Evolutionary conservation across 2,329 filamentous ascomycete species (phyloP).

Genomic region (Ceratocystis smalleyi): DNA sequence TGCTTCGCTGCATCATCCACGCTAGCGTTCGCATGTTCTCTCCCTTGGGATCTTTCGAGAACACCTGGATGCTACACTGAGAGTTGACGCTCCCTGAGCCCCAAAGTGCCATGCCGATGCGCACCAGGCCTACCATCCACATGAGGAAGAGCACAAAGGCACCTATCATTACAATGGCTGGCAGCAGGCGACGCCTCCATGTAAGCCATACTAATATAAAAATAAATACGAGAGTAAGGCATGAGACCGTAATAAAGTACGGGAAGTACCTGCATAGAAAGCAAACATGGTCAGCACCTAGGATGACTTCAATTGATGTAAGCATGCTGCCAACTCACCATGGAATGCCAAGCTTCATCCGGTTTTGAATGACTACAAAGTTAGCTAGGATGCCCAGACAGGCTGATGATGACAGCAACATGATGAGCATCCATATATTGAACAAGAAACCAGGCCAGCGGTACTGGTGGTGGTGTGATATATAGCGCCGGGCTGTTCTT

Average conservation of each 20-base stretch:
- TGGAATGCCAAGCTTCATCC: conserved; percentile 38
- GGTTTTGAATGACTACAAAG: conserved; percentile 44
- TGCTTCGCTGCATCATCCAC: conserved; percentile 47
- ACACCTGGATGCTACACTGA: conserved; percentile 45
- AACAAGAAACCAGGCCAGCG: conserved; percentile 54
- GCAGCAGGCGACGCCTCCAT: conserved; percentile 42
- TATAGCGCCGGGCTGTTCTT: conserved; percentile 18
- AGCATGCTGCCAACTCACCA: conserved; percentile 33
- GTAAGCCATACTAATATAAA: conserved; percentile 48
- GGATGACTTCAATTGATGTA: no score
- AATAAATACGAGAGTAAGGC: conserved; percentile 52
- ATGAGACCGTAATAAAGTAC: conserved; percentile 44
- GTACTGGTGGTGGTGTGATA: conserved; percentile 40
- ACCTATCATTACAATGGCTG: conserved; percentile 46
- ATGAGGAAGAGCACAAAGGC: conserved; percentile 50
- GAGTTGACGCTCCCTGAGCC: conserved; percentile 42
- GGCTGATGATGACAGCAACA: conserved; percentile 38
- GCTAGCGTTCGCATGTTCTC: conserved; percentile 41
- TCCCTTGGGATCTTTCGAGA: conserved; percentile 34
- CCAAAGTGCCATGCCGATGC: conserved; percentile 49
- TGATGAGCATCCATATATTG: conserved; percentile 52
- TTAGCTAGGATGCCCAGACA: conserved; percentile 44
- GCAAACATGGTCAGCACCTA: no score
- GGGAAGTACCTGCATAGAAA: conserved; percentile 43
- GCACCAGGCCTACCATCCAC: conserved; percentile 51